phyloP scores from a whole-genome alignment of 805 yeast genomes.

The Lipomyces japonicus region DNA sequence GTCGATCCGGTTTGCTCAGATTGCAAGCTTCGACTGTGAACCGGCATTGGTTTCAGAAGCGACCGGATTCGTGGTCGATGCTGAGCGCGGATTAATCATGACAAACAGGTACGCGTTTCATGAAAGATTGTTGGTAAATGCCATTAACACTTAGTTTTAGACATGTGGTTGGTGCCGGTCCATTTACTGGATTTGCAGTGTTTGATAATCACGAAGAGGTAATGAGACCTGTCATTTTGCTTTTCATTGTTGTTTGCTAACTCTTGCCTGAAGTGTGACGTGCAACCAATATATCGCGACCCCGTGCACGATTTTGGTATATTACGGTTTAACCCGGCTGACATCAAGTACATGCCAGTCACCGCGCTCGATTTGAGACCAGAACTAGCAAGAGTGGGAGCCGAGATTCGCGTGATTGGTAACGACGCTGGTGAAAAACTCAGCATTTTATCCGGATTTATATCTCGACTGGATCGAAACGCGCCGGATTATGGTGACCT shows the following conservation, averaged over 20 bases:
- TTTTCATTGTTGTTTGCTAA: background rate
- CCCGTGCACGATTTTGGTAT: constrained; percentile 96
- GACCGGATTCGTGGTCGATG: constrained; percentile 92
- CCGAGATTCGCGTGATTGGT: constrained; percentile 91
- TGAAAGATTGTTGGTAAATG: background rate
- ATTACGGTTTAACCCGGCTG: constrained; percentile 67
- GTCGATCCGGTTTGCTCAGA: constrained; percentile 82
- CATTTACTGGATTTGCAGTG: constrained; percentile 84
- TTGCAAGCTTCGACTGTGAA: constrained; percentile 84
- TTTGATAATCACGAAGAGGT: constrained; percentile 95
- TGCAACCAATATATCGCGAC: constrained; percentile 53
- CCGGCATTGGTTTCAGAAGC: constrained; percentile 78
- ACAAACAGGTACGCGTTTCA: constrained; percentile 49
- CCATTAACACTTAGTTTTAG: constrained; percentile 37
- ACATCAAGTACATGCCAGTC: constrained; percentile 69
- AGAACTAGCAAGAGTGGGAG: constrained; percentile 69
- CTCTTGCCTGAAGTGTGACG: constrained; percentile 18
- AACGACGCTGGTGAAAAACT: constrained; percentile 95
- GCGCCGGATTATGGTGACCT: constrained; percentile 90
- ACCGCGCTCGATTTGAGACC: constrained; percentile 67
- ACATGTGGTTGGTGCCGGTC: constrained; percentile 95
- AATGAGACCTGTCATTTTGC: constrained; percentile 67
- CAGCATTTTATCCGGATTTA: constrained; percentile 83
- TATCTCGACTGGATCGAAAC: constrained; percentile 78
- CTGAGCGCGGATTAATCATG: constrained; percentile 72